These are phyloP conservation scores for Schoenoplectus tabernaemontani DNA, from an alignment of 202 grass and related monocot species.

Conservation along the genomic window DNA sequence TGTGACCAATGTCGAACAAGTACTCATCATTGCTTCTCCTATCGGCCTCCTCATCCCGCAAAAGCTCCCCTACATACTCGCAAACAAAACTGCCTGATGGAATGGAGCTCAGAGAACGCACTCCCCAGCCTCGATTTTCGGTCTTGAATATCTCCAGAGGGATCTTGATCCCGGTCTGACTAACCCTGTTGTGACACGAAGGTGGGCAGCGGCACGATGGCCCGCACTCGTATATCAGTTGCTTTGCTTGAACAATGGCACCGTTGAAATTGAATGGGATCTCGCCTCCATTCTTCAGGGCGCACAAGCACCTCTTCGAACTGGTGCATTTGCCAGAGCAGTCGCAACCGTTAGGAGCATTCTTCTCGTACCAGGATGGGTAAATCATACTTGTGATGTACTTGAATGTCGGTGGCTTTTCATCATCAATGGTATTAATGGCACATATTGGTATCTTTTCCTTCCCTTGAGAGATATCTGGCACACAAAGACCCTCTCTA, in stretches of 20 bases:
- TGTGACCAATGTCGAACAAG: constrained; percentile 65
- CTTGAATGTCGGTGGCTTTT: constrained; percentile 44
- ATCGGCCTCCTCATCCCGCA: constrained; percentile 52
- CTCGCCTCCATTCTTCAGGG: constrained; percentile 69
- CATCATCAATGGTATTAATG: constrained; percentile 62
- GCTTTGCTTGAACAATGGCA: constrained; percentile 59
- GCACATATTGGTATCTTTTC: constrained; percentile 73
- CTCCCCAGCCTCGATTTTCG: constrained; percentile 52
- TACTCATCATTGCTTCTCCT: constrained; percentile 49
- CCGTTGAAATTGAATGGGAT: constrained; percentile 69
- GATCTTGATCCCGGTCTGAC: constrained; percentile 56
- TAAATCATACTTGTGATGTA: constrained; percentile 59
- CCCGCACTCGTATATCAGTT: constrained; percentile 77
- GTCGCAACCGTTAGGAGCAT: constrained; percentile 51
- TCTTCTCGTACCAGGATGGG: constrained; percentile 54
- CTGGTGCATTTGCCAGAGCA: constrained; percentile 49
- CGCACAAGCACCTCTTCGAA: constrained; percentile 61
- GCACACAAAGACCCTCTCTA: constrained; percentile 61
- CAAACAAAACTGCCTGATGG: constrained; percentile 61
- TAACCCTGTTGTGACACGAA: constrained; percentile 62
- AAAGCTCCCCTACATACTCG: constrained; percentile 61
- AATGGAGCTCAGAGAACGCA: constrained; percentile 59
- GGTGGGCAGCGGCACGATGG: constrained; percentile 70
- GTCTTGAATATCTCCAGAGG: constrained; percentile 69
- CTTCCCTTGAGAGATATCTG: constrained; percentile 63